Evolutionary conservation across 2,329 filamentous ascomycete species (phyloP), one percentile per base, ranked within the genome.

Genomic region (Ceratocystis lukuohia): DNA sequence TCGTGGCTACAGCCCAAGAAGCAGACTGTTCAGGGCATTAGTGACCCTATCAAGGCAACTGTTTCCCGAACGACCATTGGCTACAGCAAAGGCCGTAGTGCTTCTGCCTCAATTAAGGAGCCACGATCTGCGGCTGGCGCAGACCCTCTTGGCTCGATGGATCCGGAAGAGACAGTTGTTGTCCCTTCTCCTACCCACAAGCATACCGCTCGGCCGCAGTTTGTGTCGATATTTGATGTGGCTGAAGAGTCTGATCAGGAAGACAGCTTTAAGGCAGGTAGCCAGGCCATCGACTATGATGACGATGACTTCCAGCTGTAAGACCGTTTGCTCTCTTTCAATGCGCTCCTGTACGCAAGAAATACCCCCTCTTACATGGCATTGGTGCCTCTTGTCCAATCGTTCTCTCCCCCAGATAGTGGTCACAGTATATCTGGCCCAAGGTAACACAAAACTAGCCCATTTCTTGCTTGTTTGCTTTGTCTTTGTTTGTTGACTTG

Each of bases 51-150:
- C 64, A 68, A 66, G 64, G 25, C 53, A 7, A 83, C 83, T 5
- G 85, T 85, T 5, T 96, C 91, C 1, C 84, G 86, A 69, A 92
- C 85, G 66, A 96, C 91, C 0, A 81, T 96, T 53, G 92, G 92
- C 17, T 96, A 96, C 73, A 89, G 84, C 66, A 90, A 88, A 74
- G 91, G 92, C 44, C 84, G 89, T 44, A 78, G 78, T 3, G 78
- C 80, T 3, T 80, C 79, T 1, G 56, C 48, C 65, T 33, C 66
- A 41, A 22, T 65, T 28, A 65, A 1, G 8, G 37, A 65, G 20
- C 46, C 33, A 3, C 48, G 50, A n/a, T 17, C 61, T 15, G 15
- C 41, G 15, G 25, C 63, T 33, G 22, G 41, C 5, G 20, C 37
- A 12, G 30, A 22, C 22, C 17, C 62, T 4, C 10, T 30, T 1